Conservation (phyloP, 2,329 filamentous ascomycete species). For the Hypoxylon sp. region DNA sequence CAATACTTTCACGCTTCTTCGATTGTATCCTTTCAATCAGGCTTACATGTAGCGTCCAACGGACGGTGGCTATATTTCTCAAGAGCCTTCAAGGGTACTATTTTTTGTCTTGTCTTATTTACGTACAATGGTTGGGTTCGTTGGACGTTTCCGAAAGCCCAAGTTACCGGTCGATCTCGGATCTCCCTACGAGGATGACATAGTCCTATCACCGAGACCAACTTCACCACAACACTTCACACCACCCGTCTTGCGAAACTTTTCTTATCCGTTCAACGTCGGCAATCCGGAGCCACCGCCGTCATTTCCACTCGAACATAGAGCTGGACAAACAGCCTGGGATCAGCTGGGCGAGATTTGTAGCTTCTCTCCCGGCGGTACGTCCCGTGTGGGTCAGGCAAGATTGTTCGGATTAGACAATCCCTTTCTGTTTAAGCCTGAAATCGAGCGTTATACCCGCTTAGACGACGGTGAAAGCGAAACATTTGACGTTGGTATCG, state of each 20-base stretch:
- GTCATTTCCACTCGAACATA: slow-evolving; percentile 17
- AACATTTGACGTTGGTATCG: slow-evolving; percentile 16
- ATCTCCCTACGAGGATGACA: slow-evolving; percentile 42
- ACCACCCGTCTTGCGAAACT: slow-evolving; percentile 51
- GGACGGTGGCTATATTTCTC: background rate
- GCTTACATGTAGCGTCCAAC: background rate
- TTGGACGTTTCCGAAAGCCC: slow-evolving; percentile 51
- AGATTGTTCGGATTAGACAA: slow-evolving; percentile 47
- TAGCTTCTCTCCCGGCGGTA: slow-evolving; percentile 48
- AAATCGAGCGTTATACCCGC: slow-evolving; percentile 42
- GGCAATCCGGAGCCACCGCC: slow-evolving; percentile 25
- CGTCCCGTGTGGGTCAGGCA: slow-evolving; percentile 40
- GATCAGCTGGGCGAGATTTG: slow-evolving; percentile 52
- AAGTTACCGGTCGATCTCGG: slow-evolving; percentile 45
- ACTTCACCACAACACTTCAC: slow-evolving; percentile 31
- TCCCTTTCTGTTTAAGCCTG: slow-evolving; percentile 51
- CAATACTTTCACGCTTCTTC: background rate
- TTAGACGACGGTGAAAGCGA: slow-evolving; percentile 37
- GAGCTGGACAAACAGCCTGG: slow-evolving; percentile 45
- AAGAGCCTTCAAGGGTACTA: slow-evolving; percentile 7
- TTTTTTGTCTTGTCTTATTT: slow-evolving; percentile 7
- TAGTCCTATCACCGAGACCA: slow-evolving; percentile 29
- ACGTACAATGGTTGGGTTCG: slow-evolving; percentile 51
- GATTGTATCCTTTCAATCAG: background rate
- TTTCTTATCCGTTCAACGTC: slow-evolving; percentile 53